Evolutionary conservation across 345 rosid genomes (phyloP), one percentile per base, ranked within the genome.

Genomic region (Geranium rotundifolium): DNA sequence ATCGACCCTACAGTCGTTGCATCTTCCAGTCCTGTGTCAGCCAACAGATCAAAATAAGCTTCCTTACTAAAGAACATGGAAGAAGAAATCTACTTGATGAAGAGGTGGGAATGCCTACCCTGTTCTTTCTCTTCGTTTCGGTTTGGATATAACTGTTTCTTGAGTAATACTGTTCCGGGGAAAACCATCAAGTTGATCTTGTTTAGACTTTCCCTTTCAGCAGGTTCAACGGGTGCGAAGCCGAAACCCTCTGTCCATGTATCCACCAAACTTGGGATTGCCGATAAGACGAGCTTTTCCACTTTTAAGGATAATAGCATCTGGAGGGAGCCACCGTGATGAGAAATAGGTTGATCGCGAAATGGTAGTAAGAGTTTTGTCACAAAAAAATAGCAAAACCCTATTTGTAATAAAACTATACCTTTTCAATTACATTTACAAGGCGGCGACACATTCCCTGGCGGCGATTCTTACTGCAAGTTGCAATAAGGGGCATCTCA

Each of bases 401-500:
- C 27, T 23, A 23, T 23, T 23, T 23, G 27, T 23, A 23, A 9
- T 19, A 13, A 66, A 29, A 68, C 2, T 34, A 56, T 76, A 85
- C 98, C 98, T 92, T 89, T 68, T 92, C 98, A 29, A 92, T 77
- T 63, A 87, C 88, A 77, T 77, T 57, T 71, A 89, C 69, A 60
- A 92, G 89, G 71, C 76, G 79, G 67, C 88, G 83, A 73, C 98
- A 87, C 96, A 92, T 87, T 65, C 98, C 98, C 74, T 79, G 91
- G 50, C 93, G 90, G 34, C 95, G 90, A 65, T 77, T 84, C 54
- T 81, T 84, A 73, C 92, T 87, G 73, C 95, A 89, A 58, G 98
- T 92, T 74, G 96, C 98, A 76, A 89, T 83, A 37, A 92, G 85
- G 70, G 96, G 98, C 98, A 92, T 89, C 86, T 92, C 98, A 29